These are phyloP conservation scores for Prunella vulgaris DNA, from an alignment of 257 asterid genomes.

Conservation along the genomic window DNA sequence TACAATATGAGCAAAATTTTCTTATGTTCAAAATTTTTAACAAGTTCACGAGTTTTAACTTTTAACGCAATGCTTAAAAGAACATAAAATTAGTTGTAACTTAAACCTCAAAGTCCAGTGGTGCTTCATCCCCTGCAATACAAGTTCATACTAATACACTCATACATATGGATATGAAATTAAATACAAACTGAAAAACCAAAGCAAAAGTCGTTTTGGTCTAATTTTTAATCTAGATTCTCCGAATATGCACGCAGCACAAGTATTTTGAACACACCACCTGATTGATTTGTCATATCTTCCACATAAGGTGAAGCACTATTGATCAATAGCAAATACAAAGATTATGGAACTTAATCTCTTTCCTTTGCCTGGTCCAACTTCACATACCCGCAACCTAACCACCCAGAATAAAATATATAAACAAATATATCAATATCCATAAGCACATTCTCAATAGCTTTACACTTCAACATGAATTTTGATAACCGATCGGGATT, in stretches of 20 bases:
- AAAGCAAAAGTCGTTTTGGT: background rate
- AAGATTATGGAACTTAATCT: background rate
- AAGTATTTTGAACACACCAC: background rate
- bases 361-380: background rate
- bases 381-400: background rate
- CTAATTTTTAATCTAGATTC: background rate
- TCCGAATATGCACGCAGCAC: background rate
- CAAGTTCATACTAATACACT: background rate
- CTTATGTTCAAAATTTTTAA: background rate
- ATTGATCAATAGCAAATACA: background rate
- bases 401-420: background rate
- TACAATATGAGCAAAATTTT: background rate
- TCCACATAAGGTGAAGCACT: background rate
- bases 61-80: background rate
- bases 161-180: background rate
- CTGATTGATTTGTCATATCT: background rate
- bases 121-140: background rate
- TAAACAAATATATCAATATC: background rate
- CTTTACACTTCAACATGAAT: background rate
- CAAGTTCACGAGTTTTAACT: background rate
- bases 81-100: background rate
- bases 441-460: background rate
- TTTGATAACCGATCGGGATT: background rate
- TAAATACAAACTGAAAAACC: background rate
- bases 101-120: background rate